Base-by-base conservation (phyloP, 2,329 filamentous ascomycete species). In the Talaromyces sp. region DNA sequence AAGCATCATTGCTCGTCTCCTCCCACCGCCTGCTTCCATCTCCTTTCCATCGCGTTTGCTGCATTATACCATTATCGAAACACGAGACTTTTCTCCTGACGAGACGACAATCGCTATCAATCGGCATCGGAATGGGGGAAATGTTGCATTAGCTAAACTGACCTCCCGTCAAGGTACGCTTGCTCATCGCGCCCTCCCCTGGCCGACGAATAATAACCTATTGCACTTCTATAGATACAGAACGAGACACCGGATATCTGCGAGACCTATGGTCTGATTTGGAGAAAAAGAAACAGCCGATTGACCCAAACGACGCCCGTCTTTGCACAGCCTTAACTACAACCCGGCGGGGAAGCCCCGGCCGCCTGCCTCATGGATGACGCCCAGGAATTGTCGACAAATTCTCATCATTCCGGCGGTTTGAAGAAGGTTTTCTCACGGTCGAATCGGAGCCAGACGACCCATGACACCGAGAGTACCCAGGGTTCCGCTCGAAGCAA, bases 401-500 rank as follows among this genome's bases (percentile, higher is more conserved):
- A 68, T 34, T 60, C 73, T 36, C 65, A 70, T 60, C 66, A 68
- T 57, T 62, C 71, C n/a, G 70, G 72, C 54, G 74, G 75, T 57
- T 72, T 78, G 56, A 71, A 72, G 34, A 74, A 72, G 65, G 70
- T 72, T 40, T 70, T 76, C 52, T 65, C 66, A 12, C 73, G 70
- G 68, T 68, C 72, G 27, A 74, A 68, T 57, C 76, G 77, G 23
- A 74, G 72, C 60, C 73, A 69, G 65, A 76, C 74, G 14, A 67
- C 71, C n/a, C 69, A 61, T 42, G 76, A 76, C 33, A 60, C 71
- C 9, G 75, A 76, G 51, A 64, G 66, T 14, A 67, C 72, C 54
- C 68, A 68, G 33, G 70, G 66, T 56, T 72, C 73, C 14, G 62
- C 66, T 57, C 69, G 70, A 40, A 74, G 74, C 64, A 73, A 73